A percentile compares a stretch with the other conserved stretches of the same genome.
Conservation (phyloP, 2,329 filamentous ascomycete genomes). For the Didymella arachidicola region DNA sequence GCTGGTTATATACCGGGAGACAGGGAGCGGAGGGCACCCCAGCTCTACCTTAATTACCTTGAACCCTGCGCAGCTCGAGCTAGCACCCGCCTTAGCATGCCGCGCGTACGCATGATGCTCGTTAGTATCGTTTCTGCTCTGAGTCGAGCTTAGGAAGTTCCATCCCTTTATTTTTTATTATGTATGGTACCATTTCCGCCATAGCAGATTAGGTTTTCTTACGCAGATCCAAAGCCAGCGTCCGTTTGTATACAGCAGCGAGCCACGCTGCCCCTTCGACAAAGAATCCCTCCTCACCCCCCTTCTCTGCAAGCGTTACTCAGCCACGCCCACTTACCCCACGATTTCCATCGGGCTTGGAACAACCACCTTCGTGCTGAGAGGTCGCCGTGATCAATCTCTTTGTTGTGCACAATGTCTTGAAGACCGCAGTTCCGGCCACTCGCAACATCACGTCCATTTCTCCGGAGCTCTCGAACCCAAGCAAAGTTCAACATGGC, state of each 20-base stretch:
- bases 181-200: slow-evolving; percentile 13
- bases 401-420: slow-evolving; percentile 28
- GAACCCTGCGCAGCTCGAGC: slow-evolving; percentile 26
- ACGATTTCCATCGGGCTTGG: slow-evolving; percentile 11
- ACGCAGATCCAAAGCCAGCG: slow-evolving; percentile 1
- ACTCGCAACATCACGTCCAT: background rate
- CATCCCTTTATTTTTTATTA: slow-evolving; percentile 25
- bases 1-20: slow-evolving; percentile 26
- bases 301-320: background rate
- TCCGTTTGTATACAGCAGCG: slow-evolving; percentile 19
- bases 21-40: slow-evolving; percentile 20
- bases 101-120: slow-evolving; percentile 28
- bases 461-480: background rate
- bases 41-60: slow-evolving; percentile 24
- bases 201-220: background rate
- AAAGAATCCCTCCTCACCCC: slow-evolving; percentile 1
- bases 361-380: slow-evolving; percentile 7
- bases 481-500: slow-evolving; percentile 19
- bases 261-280: slow-evolving; percentile 17
- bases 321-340: slow-evolving; percentile 10
- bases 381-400: slow-evolving; percentile 6
- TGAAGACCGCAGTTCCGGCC: slow-evolving; percentile 21
- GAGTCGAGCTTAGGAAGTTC: slow-evolving; percentile 21
- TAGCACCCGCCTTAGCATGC: slow-evolving; percentile 29
- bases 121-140: slow-evolving; percentile 18